phyloP scores from a whole-genome alignment of 768 basidiomycete genomes.

The Leccinum olivaceopallidum region DNA sequence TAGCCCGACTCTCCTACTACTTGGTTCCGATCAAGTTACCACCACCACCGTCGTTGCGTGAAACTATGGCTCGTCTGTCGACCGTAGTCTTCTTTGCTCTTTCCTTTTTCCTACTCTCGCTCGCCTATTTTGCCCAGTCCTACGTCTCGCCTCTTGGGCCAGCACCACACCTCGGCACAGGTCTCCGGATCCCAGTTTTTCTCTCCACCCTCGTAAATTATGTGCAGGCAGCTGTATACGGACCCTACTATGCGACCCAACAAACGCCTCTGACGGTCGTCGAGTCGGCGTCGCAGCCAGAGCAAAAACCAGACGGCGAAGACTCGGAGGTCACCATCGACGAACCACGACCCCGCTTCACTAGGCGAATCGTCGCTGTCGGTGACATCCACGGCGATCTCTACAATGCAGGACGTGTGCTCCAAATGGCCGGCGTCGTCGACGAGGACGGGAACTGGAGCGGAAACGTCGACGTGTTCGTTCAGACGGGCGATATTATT shows the following conservation, averaged over 20 bases:
- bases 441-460: constrained; percentile 78
- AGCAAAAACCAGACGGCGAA: constrained; percentile 5
- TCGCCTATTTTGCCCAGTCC: constrained; percentile 33
- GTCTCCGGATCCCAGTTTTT: constrained; percentile 20
- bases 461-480: constrained; percentile 80
- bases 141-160: constrained; percentile 33
- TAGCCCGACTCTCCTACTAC: constrained; percentile 3
- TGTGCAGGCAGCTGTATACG: constrained; percentile 23
- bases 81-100: constrained; percentile 21
- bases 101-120: constrained; percentile 30
- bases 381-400: constrained; percentile 93
- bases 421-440: constrained; percentile 78
- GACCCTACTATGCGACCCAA: constrained; percentile 27
- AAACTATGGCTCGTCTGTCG: constrained; percentile 26
- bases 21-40: constrained; percentile 10
- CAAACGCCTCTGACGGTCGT: constrained; percentile 9
- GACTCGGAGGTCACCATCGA: constrained; percentile 12
- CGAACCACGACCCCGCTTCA: constrained; percentile 34
- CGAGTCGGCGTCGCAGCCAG: constrained; percentile 1
- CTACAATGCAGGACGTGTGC: constrained; percentile 73
- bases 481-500: constrained; percentile 96
- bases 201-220: constrained; percentile 28
- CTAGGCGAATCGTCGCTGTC: constrained; percentile 73
- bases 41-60: constrained; percentile 5
- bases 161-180: constrained; percentile 32